Percentiles rank a stretch among this genome's conserved stretches.
These are phyloP conservation scores for Fragaria vesca DNA, from an alignment of 306 rosid genomes.

Conservation along the genomic window DNA sequence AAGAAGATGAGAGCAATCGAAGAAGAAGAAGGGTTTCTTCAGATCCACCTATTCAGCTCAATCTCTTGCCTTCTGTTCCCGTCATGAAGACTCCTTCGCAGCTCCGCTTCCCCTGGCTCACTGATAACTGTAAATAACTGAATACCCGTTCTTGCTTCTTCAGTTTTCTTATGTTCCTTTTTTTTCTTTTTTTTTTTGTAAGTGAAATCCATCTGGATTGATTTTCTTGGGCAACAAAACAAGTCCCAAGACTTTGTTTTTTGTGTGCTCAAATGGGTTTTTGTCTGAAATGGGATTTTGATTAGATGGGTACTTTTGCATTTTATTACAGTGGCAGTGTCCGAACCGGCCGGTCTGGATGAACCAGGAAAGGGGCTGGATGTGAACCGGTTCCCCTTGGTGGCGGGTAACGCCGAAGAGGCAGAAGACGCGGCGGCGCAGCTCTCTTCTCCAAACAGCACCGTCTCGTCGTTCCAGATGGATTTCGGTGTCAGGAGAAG, in stretches of 20 bases:
- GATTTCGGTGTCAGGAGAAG: slow-evolving; percentile 45
- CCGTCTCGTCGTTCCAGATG: slow-evolving; percentile 65
- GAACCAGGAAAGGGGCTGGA: slow-evolving; percentile 51
- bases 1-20: slow-evolving; percentile 5
- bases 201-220: neutral
- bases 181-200: neutral
- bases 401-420: slow-evolving; percentile 42
- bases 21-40: slow-evolving; percentile 30
- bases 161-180: neutral
- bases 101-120: slow-evolving; percentile 67
- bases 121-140: slow-evolving; percentile 49
- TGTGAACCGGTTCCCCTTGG: slow-evolving; percentile 49
- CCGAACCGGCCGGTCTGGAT: slow-evolving; percentile 44
- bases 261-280: neutral
- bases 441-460: slow-evolving; percentile 75
- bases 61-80: slow-evolving; percentile 73
- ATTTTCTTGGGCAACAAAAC: neutral
- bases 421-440: slow-evolving; percentile 51
- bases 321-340: slow-evolving; percentile 38
- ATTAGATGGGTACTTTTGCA: neutral
- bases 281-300: neutral
- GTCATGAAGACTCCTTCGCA: slow-evolving; percentile 38
- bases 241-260: neutral
- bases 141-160: slow-evolving; percentile 6
- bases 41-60: slow-evolving; percentile 82